Conservation (phyloP, 2,329 filamentous ascomycete species). For the Paecilomyces fulvus region DNA sequence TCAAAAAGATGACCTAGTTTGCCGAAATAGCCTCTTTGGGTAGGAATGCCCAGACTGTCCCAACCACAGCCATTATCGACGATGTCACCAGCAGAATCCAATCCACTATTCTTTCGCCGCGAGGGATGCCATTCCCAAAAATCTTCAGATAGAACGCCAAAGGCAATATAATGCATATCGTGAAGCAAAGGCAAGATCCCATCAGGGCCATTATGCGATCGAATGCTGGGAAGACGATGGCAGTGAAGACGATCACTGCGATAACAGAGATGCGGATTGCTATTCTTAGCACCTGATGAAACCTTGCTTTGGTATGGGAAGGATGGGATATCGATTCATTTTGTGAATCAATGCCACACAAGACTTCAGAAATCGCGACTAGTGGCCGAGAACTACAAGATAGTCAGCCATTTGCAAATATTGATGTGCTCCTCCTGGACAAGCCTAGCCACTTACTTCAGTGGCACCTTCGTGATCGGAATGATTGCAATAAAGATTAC, state of each 20-base stretch:
- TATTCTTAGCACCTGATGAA: slow-evolving; percentile 51
- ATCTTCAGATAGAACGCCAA: slow-evolving; percentile 84
- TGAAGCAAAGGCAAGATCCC: slow-evolving; percentile 83
- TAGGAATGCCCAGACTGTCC: slow-evolving; percentile 81
- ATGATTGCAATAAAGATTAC: slow-evolving; percentile 86
- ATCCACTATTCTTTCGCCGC: slow-evolving; percentile 55
- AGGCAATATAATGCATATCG: slow-evolving; percentile 87
- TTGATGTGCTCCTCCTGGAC: not conserved
- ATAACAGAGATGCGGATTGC: slow-evolving; percentile 58
- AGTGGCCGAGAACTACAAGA: slow-evolving; percentile 63
- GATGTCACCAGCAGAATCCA: slow-evolving; percentile 64
- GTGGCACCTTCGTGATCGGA: slow-evolving; percentile 86
- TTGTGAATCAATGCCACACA: slow-evolving; percentile 61
- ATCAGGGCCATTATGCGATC: slow-evolving; percentile 88
- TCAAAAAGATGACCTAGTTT: slow-evolving; percentile 5
- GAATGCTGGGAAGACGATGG: slow-evolving; percentile 67
- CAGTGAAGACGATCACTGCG: slow-evolving; percentile 65
- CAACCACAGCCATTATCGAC: slow-evolving; percentile 60
- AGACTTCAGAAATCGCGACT: slow-evolving; percentile 71
- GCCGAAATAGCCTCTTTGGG: slow-evolving; percentile 65
- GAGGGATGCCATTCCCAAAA: slow-evolving; percentile 63
- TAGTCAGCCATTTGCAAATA: slow-evolving; percentile 12
- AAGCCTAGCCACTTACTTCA: slow-evolving; percentile 48
- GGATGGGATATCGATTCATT: slow-evolving; percentile 21
- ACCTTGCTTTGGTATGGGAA: slow-evolving; percentile 33